Percentiles rank a stretch among this genome's conserved stretches.
Evolutionary conservation across 495 filamentous ascomycete genomes (phyloP).

Genomic region (Platismatia glauca): DNA sequence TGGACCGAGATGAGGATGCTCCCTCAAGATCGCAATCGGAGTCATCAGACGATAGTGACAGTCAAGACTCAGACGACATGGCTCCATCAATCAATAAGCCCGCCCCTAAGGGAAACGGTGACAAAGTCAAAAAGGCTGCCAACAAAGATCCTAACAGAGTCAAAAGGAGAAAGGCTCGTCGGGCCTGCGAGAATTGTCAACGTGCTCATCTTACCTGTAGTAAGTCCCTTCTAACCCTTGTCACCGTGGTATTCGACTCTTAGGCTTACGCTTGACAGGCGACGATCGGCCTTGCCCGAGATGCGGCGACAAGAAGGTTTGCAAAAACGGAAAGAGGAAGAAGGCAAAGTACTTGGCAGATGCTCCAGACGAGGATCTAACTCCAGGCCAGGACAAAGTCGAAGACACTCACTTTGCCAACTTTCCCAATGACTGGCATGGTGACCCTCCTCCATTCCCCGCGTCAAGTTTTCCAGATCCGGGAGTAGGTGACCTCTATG

Average conservation of each 20-base stretch:
- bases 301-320: conserved; percentile 81
- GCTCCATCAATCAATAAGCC: conserved; percentile 19
- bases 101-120: conserved; percentile 36
- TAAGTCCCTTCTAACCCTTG: conserved; percentile 42
- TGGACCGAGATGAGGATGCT: conserved; percentile 41
- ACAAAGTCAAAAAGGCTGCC: conserved; percentile 48
- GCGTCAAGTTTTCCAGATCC: conserved; percentile 21
- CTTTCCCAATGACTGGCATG: conserved; percentile 2
- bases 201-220: conserved; percentile 95
- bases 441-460: conserved; percentile 5
- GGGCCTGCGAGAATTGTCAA: conserved; percentile 95
- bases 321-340: conserved; percentile 93
- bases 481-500: conserved; percentile 17
- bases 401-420: conserved; percentile 22
- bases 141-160: conserved; percentile 74
- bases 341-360: conserved; percentile 99
- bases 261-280: conserved; percentile 34
- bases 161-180: conserved; percentile 86
- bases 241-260: background rate
- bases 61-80: conserved; percentile 43
- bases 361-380: conserved; percentile 69
- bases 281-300: conserved; percentile 86
- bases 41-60: conserved; percentile 41
- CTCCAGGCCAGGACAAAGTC: conserved; percentile 49
- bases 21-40: conserved; percentile 30